Evolutionary conservation across 2,329 filamentous ascomycete genomes (phyloP), one percentile per base, ranked within the genome.

Genomic region (Didymella exigua): DNA sequence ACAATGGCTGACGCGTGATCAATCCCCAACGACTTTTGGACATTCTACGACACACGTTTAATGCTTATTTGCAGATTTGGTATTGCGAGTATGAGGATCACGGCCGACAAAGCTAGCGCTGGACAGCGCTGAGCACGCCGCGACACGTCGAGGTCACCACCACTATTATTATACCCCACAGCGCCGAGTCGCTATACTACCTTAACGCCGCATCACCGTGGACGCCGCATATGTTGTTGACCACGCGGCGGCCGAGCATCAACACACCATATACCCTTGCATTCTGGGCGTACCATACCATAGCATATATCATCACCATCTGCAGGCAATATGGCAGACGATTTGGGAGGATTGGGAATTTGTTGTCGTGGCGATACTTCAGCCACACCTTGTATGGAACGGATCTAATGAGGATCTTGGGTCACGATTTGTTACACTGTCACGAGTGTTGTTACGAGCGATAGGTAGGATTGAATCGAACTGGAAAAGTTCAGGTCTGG

Each of bases 1-100:
- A 70, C 67, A 18, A 74, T 74, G 71, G 65, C 62, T 9, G 71
- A 73, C 37, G 67, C 60, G 26, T 64, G 46, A 55, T 31, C 8
- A 6, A 33, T 13, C 18, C 10, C 9, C 11, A 6, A 27, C 16
- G 26, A 23, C 16, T 11, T 26, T 23, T 46, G 38, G 23, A 38
- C 14, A 49, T 40, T 42, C 36, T 30, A 55, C 41, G 29, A 55
- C n/a, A 49, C 24, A 46, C 40, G 10, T 50, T 55, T 55, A 46
- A 55, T 55, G 41, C 36, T 34, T 30, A 7, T 23, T 45, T 34
- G 21, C 33, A 23, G 26, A 24, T 11, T 21, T 10, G 13, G 34
- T 18, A 31, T 29, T 21, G 14, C 30, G 13, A 21, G 5, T 11
- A 24, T 2, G 23, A 10, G 7, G n/a, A 31, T 4, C 31, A n/a